phyloP scores from a whole-genome alignment of 1,284 basidiomycete genomes.

The Stygiomarasmius scandens region DNA sequence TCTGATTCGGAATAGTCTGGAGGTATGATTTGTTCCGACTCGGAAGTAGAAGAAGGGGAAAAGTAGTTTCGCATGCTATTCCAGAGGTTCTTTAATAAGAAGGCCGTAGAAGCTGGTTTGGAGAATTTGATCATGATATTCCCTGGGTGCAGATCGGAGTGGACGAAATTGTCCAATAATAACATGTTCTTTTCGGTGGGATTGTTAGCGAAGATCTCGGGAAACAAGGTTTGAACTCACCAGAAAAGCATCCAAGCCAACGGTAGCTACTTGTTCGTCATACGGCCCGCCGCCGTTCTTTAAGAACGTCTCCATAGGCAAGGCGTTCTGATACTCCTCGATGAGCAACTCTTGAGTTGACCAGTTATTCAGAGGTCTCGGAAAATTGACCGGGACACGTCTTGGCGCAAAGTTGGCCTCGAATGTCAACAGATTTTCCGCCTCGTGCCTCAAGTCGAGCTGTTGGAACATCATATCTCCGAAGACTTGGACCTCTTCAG shows the following conservation, averaged over 20 bases:
- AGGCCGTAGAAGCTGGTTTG: slow-evolving; percentile 69
- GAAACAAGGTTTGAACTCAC: slow-evolving; percentile 46
- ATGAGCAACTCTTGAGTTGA: slow-evolving; percentile 83
- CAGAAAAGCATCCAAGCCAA: slow-evolving; percentile 95
- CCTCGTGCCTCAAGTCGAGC: slow-evolving; percentile 90
- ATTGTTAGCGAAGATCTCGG: slow-evolving; percentile 8
- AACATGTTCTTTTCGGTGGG: slow-evolving; percentile 95
- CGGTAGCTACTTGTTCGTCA: slow-evolving; percentile 87
- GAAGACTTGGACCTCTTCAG: slow-evolving; percentile 95
- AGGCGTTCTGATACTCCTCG: slow-evolving; percentile 92
- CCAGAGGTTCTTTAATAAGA: slow-evolving; percentile 61
- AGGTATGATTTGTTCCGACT: slow-evolving; percentile 28
- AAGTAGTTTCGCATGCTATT: slow-evolving; percentile 31
- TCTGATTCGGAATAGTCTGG: slow-evolving; percentile 56
- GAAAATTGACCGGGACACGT: slow-evolving; percentile 87
- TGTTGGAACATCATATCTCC: slow-evolving; percentile 98
- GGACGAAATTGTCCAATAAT: slow-evolving; percentile 96
- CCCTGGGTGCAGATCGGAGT: slow-evolving; percentile 92
- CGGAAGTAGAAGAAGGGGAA: slow-evolving; percentile 44
- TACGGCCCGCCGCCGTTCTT: slow-evolving; percentile 90
- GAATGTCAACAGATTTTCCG: slow-evolving; percentile 85
- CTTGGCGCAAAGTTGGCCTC: slow-evolving; percentile 84
- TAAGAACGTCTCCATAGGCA: slow-evolving; percentile 90
- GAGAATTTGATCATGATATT: slow-evolving; percentile 98
- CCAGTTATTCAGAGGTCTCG: slow-evolving; percentile 81